phyloP scores from a whole-genome alignment of 2,329 filamentous ascomycete genomes.

The Aschersonia sp. region DNA sequence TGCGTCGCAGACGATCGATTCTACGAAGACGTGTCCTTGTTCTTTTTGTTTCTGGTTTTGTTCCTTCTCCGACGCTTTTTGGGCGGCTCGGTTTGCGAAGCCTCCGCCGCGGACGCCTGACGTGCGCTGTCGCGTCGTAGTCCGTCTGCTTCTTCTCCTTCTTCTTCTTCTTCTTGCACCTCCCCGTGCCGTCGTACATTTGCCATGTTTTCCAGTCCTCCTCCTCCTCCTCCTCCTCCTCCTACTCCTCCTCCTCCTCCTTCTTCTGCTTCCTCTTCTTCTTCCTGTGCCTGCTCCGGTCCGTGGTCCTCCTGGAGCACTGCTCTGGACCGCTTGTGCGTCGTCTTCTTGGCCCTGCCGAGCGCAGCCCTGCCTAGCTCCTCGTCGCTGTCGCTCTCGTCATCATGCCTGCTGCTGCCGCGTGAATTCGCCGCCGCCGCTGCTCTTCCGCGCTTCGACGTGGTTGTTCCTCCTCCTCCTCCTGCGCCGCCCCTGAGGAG shows the following conservation, averaged over 20 bases:
- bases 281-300: background rate
- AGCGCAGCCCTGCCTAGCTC: slow-evolving; percentile 22
- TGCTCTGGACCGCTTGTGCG: background rate
- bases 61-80: too few relatives aligned
- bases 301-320: background rate
- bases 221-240: background rate
- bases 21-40: too few relatives aligned
- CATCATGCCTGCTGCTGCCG: background rate
- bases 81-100: too few relatives aligned
- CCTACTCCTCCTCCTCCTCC: background rate
- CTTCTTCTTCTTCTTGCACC: slow-evolving; percentile 8
- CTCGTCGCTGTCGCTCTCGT: slow-evolving; percentile 17
- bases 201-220: background rate
- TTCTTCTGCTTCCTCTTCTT: slow-evolving; percentile 8
- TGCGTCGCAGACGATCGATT: too few relatives aligned
- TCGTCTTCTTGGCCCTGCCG: slow-evolving; percentile 21
- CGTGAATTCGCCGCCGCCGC: background rate
- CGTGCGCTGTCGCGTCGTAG: background rate
- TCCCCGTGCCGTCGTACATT: background rate
- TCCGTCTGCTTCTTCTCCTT: slow-evolving; percentile 1
- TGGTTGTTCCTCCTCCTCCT: too few relatives aligned
- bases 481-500: too few relatives aligned
- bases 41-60: too few relatives aligned
- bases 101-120: too few relatives aligned
- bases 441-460: background rate